Base-by-base conservation (phyloP, 2,329 filamentous ascomycete species). In the Penicillium sp. region DNA sequence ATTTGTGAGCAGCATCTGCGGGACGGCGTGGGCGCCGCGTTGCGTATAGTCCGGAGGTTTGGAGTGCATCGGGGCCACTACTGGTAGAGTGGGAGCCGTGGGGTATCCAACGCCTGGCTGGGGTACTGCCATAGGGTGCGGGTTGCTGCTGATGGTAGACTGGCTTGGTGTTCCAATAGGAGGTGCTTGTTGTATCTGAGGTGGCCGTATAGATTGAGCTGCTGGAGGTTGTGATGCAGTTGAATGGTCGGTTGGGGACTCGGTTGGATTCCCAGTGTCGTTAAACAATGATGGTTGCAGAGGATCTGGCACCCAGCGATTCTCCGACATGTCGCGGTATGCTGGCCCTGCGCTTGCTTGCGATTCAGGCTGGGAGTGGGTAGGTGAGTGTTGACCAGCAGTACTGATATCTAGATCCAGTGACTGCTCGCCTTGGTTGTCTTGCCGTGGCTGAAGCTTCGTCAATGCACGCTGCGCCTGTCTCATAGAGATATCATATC, bases 391-490 rank as follows among this genome's bases (percentile, higher is more conserved):
- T 27, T 57, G 59, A 24, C 64, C 59, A 42, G 57, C 55, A 43
- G 56, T 43, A 35, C 55, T 60, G 44, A 59, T 53, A 18, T 59
- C 58, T 29, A 57, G 22, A 40, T 56, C 56, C 29, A 58, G 46
- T 22, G 47, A 37, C 24, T 52, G 51, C 14, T 63, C 62, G 27
- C 48, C 54, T 36, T 59, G 55, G 32, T 50, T 53, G 24, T 52
- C 55, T 32, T 57, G 59, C 36, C 59, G 60, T 23, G 66, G 63
- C 42, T 69, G 66, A 22, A 70, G 32, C 42, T 61, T 63, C 14
- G 60, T 66, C 24, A 70, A 61, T 24, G 67, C 67, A 26, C 65
- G 61, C 46, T 70, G 67, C 16, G 68, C 66, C 49, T 70, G 68
- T 52, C 65, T 59, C 55, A 64, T 66, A 2, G 66, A 66, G 27